phyloP scores from a whole-genome alignment of 2,329 filamentous ascomycete genomes.

The Pseudogymnoascus verrucosus region DNA sequence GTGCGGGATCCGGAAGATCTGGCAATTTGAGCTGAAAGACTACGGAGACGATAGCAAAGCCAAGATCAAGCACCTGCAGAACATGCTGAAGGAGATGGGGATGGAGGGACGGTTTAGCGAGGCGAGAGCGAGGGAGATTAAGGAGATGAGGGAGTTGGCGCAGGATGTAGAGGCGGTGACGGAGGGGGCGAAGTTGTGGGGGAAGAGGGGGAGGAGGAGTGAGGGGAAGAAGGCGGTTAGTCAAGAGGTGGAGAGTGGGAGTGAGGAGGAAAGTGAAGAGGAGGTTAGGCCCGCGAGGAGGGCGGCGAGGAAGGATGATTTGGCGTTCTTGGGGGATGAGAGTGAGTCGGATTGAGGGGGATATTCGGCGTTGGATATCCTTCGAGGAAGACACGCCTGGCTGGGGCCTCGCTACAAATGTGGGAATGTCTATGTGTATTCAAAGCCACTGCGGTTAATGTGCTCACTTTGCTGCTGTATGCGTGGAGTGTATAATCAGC shows the following conservation, averaged over 20 bases:
- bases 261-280: constrained; percentile 15
- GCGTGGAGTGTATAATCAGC: neutral
- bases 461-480: neutral
- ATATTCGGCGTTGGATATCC: neutral
- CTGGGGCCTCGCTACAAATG: neutral
- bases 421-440: neutral
- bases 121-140: constrained; percentile 77
- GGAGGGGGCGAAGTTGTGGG: constrained; percentile 75
- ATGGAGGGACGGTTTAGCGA: constrained; percentile 86
- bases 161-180: constrained; percentile 79
- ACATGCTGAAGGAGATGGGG: constrained; percentile 70
- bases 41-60: constrained; percentile 62
- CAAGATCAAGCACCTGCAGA: constrained; percentile 75
- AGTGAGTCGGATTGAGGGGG: constrained; percentile 42
- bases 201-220: constrained; percentile 33
- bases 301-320: constrained; percentile 31
- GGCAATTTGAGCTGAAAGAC: constrained; percentile 74
- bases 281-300: constrained; percentile 25
- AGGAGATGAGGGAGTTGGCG: constrained; percentile 74
- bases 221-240: constrained; percentile 24
- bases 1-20: constrained; percentile 88
- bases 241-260: constrained; percentile 34
- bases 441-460: neutral
- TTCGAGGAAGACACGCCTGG: neutral
- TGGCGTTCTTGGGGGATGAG: constrained; percentile 62